Percentiles rank a stretch among this genome's conserved stretches.
Evolutionary conservation across 306 rosid species (phyloP).

Genomic region (Citrullus mucosospermus): DNA sequence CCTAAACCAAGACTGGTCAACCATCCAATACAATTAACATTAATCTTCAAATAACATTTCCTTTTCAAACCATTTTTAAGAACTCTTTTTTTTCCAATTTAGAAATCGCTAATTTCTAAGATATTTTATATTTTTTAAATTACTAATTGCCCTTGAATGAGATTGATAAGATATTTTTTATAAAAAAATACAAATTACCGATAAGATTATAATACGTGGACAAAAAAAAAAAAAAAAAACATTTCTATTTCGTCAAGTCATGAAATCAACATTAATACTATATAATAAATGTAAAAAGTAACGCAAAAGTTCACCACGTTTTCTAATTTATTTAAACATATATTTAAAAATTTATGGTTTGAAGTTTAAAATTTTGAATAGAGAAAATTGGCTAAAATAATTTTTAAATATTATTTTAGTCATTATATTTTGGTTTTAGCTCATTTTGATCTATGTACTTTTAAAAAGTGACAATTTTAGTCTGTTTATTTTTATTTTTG

Average conservation of each 20-base stretch:
- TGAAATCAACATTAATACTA: background rate
- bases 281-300: background rate
- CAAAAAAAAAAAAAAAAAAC: background rate
- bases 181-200: background rate
- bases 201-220: constrained; percentile 1
- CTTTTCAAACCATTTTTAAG: background rate
- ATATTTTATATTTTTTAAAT: background rate
- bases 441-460: no score
- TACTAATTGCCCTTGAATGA: background rate
- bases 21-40: background rate
- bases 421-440: no score
- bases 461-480: no score
- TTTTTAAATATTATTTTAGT: no score
- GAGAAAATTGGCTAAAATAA: no score
- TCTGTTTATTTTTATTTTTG: no score
- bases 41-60: background rate
- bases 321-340: background rate
- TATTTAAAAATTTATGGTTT: background rate
- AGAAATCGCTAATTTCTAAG: background rate
- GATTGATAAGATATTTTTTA: background rate
- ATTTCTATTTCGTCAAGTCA: background rate
- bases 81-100: background rate
- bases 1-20: background rate
- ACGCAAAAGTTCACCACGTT: background rate
- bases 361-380: no score